These are phyloP conservation scores for Colletotrichum theobromicola DNA, from an alignment of 2,329 filamentous ascomycete genomes.

Conservation along the genomic window DNA sequence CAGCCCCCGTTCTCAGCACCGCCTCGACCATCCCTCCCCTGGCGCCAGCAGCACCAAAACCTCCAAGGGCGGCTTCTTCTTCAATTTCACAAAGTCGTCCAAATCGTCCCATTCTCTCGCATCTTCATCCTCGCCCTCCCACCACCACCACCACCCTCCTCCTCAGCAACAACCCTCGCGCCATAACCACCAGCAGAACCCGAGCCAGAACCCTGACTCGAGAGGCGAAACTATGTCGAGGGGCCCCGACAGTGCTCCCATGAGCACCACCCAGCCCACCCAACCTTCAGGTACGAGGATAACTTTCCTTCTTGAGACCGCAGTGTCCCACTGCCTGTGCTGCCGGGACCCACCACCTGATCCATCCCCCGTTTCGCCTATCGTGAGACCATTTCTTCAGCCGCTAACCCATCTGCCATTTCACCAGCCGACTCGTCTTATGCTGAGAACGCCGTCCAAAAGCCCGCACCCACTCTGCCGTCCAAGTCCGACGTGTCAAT, in stretches of 20 bases:
- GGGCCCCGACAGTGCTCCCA: conserved; percentile 35
- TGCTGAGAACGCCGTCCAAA: conserved; percentile 40
- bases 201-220: conserved; percentile 36
- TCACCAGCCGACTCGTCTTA: conserved; percentile 31
- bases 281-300: conserved; percentile 24
- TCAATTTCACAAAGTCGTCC: conserved; percentile 54
- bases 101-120: conserved; percentile 43
- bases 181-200: conserved; percentile 25
- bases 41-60: conserved; percentile 40
- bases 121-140: conserved; percentile 26
- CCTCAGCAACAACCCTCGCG: conserved; percentile 22
- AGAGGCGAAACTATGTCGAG: conserved; percentile 43
- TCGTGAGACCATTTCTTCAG: conserved; percentile 22
- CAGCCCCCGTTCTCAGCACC: conserved; percentile 28
- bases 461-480: conserved; percentile 44
- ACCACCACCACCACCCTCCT: conserved; percentile 15
- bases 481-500: conserved; percentile 60
- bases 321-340: conserved; percentile 20
- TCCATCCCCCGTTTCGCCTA: conserved; percentile 23
- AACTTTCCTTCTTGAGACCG: conserved; percentile 22
- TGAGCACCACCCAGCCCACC: conserved; percentile 16
- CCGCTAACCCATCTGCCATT: conserved; percentile 14
- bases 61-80: conserved; percentile 55
- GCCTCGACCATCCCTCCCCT: conserved; percentile 28
- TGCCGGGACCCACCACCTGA: conserved; percentile 16